These are phyloP conservation scores for Cutaneotrichosporon cyanovorans DNA, from an alignment of 1,284 basidiomycete species.

Conservation along the genomic window DNA sequence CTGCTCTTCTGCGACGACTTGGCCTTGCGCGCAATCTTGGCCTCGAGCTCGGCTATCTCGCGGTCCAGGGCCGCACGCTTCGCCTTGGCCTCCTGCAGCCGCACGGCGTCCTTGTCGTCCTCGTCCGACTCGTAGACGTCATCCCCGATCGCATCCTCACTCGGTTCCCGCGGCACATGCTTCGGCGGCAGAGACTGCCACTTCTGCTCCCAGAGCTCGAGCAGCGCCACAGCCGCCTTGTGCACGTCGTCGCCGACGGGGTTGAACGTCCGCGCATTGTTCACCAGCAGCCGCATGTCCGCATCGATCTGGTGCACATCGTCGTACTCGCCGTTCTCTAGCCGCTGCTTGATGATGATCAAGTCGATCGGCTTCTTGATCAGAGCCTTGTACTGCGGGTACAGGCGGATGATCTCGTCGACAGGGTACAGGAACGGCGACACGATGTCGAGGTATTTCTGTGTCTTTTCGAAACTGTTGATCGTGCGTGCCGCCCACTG, in stretches of 20 bases:
- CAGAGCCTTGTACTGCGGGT: slow-evolving; percentile 78
- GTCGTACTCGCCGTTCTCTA: slow-evolving; percentile 67
- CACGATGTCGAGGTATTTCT: slow-evolving; percentile 66
- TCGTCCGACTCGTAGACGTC: slow-evolving; percentile 48
- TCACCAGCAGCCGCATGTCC: slow-evolving; percentile 89
- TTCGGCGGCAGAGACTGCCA: slow-evolving; percentile 68
- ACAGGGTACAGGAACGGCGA: slow-evolving; percentile 90
- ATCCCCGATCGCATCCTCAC: slow-evolving; percentile 52
- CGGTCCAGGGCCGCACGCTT: slow-evolving; percentile 15
- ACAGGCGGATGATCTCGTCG: slow-evolving; percentile 57
- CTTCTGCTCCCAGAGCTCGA: slow-evolving; percentile 83
- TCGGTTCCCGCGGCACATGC: slow-evolving; percentile 41
- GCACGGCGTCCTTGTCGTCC: slow-evolving; percentile 42
- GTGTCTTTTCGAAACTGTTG: slow-evolving; percentile 63
- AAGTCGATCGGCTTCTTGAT: slow-evolving; percentile 95
- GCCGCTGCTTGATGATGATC: slow-evolving; percentile 74
- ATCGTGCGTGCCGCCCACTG: slow-evolving; percentile 67
- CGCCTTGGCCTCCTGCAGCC: slow-evolving; percentile 15
- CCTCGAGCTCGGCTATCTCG: slow-evolving; percentile 32
- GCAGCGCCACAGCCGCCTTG: slow-evolving; percentile 68
- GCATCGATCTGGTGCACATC: slow-evolving; percentile 71
- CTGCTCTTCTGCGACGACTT: slow-evolving; percentile 14
- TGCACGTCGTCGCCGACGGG: slow-evolving; percentile 80
- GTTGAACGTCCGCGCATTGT: slow-evolving; percentile 90
- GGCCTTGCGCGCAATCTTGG: slow-evolving; percentile 20